These are phyloP conservation scores for Tetramitus jugosus DNA, from an alignment of 208 protist genomes.

Conservation along the genomic window DNA sequence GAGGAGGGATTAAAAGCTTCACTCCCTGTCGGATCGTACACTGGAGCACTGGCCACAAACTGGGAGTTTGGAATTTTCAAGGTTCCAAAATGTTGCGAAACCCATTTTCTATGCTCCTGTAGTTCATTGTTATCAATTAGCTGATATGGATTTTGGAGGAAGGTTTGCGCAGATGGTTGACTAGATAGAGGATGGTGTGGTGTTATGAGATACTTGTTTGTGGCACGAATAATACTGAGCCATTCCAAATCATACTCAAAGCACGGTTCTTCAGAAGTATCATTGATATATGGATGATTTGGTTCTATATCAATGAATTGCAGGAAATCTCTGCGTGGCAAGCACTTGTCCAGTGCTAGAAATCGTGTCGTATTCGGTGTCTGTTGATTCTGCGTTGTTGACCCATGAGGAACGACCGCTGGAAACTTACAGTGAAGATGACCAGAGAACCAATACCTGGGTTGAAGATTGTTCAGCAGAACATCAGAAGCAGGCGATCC, in stretches of 20 bases:
- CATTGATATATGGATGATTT: not conserved
- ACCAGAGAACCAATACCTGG: conserved; percentile 64
- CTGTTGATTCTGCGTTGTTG: conserved; percentile 12
- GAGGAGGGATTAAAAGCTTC: not conserved
- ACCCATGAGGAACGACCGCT: conserved; percentile 50
- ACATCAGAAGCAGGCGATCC: conserved; percentile 67
- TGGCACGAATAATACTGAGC: not conserved
- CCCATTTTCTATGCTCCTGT: not conserved
- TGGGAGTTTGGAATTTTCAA: not conserved
- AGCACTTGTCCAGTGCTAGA: conserved; percentile 71
- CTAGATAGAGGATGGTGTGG: not conserved
- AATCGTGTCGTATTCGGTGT: conserved; percentile 45
- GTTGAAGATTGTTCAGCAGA: conserved; percentile 51
- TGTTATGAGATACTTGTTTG: not conserved
- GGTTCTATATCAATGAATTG: conserved; percentile 23
- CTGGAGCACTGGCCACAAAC: not conserved
- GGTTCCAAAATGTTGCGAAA: too few species aligned
- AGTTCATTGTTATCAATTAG: not conserved
- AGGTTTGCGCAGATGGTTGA: not conserved
- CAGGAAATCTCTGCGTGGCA: conserved; percentile 25
- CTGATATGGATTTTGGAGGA: not conserved
- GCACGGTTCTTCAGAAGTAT: not conserved
- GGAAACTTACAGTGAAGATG: conserved; percentile 76
- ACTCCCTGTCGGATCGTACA: not conserved
- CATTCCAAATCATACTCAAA: conserved; percentile 8